phyloP scores from a whole-genome alignment of 495 filamentous ascomycete genomes.

The Neurospora pannonica region DNA sequence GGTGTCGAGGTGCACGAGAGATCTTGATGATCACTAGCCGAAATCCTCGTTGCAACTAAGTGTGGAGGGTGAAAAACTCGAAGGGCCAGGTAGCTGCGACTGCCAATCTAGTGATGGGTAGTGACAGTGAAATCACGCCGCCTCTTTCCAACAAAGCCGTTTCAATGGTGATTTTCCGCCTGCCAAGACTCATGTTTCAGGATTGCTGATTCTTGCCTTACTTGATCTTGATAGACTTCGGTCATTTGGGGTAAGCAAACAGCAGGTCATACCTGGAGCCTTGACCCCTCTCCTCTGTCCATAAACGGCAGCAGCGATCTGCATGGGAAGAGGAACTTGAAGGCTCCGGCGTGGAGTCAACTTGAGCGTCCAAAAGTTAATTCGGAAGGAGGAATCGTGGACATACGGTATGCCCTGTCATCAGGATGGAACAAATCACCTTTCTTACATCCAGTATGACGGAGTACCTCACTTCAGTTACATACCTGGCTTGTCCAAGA shows the following conservation, averaged over 20 bases:
- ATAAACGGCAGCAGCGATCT: background rate
- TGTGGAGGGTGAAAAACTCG: background rate
- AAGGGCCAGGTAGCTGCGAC: background rate
- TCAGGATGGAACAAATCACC: background rate
- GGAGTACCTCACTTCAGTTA: background rate
- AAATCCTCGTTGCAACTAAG: background rate
- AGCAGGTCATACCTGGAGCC: background rate
- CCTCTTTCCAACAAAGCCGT: background rate
- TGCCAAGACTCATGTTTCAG: background rate
- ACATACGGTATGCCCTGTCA: background rate
- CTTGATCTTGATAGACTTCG: background rate
- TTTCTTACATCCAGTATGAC: background rate
- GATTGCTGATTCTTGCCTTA: background rate
- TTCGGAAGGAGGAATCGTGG: background rate
- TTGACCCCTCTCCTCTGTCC: background rate
- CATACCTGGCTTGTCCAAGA: background rate
- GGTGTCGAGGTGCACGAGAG: background rate
- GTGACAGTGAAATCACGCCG: background rate
- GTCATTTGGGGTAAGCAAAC: background rate
- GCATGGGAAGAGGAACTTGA: background rate
- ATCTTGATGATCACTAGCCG: background rate
- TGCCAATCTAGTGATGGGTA: background rate
- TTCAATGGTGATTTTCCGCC: background rate
- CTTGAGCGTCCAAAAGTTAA: background rate
- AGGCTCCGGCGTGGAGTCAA: background rate